phyloP scores from a whole-genome alignment of 2,329 filamentous ascomycete species.

The Lachnellula occidentalis region DNA sequence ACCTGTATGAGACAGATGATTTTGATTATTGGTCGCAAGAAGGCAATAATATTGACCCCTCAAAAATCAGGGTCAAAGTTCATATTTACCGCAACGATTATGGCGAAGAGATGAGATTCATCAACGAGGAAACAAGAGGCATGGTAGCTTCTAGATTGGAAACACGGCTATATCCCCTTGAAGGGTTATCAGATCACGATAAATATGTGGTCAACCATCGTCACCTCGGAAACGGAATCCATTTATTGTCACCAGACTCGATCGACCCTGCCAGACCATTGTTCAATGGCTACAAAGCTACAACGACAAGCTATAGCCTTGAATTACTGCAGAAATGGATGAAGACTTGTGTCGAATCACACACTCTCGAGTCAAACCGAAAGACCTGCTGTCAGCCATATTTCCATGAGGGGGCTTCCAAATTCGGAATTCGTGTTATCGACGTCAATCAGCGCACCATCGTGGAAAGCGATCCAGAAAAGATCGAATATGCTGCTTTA shows the following conservation, averaged over 20 bases:
- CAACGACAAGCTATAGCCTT: neutral
- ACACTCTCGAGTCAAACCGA: neutral
- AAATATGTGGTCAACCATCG: neutral
- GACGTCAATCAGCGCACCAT: conserved; percentile 1
- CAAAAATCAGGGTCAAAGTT: neutral
- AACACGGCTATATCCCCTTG: neutral
- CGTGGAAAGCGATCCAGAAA: neutral
- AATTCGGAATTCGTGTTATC: neutral
- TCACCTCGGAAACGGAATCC: neutral
- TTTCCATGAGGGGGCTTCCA: neutral
- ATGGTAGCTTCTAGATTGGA: neutral
- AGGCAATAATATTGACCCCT: neutral
- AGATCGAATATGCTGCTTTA: conserved; percentile 3
- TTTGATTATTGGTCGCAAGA: neutral
- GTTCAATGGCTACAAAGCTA: neutral
- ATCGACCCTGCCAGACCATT: neutral
- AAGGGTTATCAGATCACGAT: neutral
- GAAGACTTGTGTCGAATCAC: neutral
- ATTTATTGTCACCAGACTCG: conserved; percentile 1
- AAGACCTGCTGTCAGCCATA: neutral
- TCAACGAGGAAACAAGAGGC: neutral
- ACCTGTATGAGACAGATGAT: neutral
- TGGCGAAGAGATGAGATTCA: neutral
- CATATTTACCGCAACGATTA: neutral
- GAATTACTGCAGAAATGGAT: neutral